phyloP scores from a whole-genome alignment of 2,329 filamentous ascomycete species.

The Raffaelea deltoideospora region DNA sequence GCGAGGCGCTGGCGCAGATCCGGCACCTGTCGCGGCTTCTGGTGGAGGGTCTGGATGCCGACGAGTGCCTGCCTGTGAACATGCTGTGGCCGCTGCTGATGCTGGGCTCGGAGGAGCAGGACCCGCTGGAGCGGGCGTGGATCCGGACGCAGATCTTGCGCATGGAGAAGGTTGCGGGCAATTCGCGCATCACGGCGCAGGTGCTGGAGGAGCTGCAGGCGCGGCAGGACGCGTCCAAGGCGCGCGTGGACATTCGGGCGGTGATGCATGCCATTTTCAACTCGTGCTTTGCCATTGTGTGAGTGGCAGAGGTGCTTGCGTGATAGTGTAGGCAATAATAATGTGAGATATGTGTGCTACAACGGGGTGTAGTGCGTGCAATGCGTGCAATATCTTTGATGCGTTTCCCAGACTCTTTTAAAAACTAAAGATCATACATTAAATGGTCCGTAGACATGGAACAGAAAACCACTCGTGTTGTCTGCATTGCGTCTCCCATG shows the following conservation, averaged over 20 bases:
- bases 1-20: slow-evolving; percentile 31
- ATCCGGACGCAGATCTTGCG: slow-evolving; percentile 32
- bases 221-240: slow-evolving; percentile 23
- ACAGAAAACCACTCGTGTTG: too few species aligned
- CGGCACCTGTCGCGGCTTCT: slow-evolving; percentile 30
- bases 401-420: too few species aligned
- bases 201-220: slow-evolving; percentile 30
- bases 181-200: slow-evolving; percentile 28
- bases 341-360: too few species aligned
- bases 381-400: too few species aligned
- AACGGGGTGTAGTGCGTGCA: too few species aligned
- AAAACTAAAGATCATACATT: too few species aligned
- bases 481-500: too few species aligned
- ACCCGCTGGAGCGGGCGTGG: slow-evolving; percentile 29
- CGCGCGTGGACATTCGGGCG: slow-evolving; percentile 26
- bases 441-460: too few species aligned
- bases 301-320: too few species aligned
- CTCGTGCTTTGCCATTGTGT: slow-evolving; percentile 37
- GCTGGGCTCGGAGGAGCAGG: slow-evolving; percentile 39
- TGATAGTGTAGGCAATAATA: too few species aligned
- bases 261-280: slow-evolving; percentile 34
- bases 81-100: slow-evolving; percentile 43
- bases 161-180: slow-evolving; percentile 29
- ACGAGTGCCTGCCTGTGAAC: slow-evolving; percentile 35
- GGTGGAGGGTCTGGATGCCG: slow-evolving; percentile 21